A percentile compares a stretch with the other conserved stretches of the same genome.
Evolutionary conservation across 2,329 filamentous ascomycete species (phyloP).

Genomic region (Dendryphion nanum): DNA sequence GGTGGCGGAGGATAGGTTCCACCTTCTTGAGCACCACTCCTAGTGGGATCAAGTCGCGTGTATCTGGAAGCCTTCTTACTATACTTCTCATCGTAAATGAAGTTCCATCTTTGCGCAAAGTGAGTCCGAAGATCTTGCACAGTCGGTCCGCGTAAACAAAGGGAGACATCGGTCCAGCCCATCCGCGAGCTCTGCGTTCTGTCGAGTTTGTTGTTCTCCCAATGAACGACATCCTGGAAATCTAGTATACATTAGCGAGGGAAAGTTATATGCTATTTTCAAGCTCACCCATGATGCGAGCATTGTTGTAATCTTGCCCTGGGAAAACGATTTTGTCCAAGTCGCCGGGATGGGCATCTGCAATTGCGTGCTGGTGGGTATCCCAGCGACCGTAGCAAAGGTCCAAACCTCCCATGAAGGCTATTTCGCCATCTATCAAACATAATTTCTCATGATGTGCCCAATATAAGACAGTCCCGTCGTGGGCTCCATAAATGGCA

Average conservation of each 20-base stretch:
- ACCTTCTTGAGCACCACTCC: slow-evolving; percentile 32
- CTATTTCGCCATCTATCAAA: slow-evolving; percentile 72
- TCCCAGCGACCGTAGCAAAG: slow-evolving; percentile 85
- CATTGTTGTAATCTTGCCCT: slow-evolving; percentile 92
- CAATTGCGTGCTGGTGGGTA: slow-evolving; percentile 80
- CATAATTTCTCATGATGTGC: slow-evolving; percentile 92
- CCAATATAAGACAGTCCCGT: slow-evolving; percentile 85
- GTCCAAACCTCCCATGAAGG: slow-evolving; percentile 90
- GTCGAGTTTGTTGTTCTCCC: slow-evolving; percentile 84
- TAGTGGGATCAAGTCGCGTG: slow-evolving; percentile 26
- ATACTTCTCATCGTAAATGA: slow-evolving; percentile 84
- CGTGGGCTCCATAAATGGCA: slow-evolving; percentile 75
- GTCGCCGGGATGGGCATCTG: slow-evolving; percentile 78
- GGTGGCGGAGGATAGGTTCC: slow-evolving; percentile 44
- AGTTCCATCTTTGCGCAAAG: slow-evolving; percentile 89
- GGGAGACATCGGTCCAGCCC: slow-evolving; percentile 87
- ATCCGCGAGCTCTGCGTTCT: slow-evolving; percentile 77
- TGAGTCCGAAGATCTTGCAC: slow-evolving; percentile 73
- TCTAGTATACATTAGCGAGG: slow-evolving; percentile 38
- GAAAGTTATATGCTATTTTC: no score
- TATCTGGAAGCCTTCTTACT: slow-evolving; percentile 55
- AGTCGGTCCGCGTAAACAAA: slow-evolving; percentile 73
- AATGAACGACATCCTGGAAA: slow-evolving; percentile 74
- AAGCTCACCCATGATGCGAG: slow-evolving; percentile 66
- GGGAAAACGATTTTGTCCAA: slow-evolving; percentile 76